Base-by-base conservation (phyloP, 768 basidiomycete genomes). In the Boletus rubropictus region DNA sequence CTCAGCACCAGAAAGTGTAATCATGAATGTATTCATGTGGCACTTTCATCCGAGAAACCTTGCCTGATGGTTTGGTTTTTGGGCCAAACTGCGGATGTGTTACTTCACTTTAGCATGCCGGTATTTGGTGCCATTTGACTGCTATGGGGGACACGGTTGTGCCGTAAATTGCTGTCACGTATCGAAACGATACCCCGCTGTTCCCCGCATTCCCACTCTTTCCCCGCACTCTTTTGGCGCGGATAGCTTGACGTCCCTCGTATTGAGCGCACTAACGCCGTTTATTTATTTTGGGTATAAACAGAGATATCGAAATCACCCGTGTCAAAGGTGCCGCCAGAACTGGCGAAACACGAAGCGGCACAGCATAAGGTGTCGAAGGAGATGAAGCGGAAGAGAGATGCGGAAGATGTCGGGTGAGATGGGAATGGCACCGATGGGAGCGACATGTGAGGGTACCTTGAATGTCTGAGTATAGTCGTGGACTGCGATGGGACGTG, bases 331-430 rank as follows among this genome's bases (percentile, higher is more conserved):
- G 86, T 96, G 46, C 78, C 94, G 7, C 66, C 76, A 6, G 94
- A 98, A 61, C 72, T 98, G 46, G 91, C 89, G 11, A 84, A 86
- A 58, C 95, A 98, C 65, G 91, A 93, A 61, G 72, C 91, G 1
- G 92, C 94, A 5, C 89, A 91, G 67, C 89, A 92, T 63, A 84
- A 84, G 62, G 84, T 96, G 35, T 86, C 92, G 46, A 75, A 84
- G 60, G 93, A 95, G 68, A 96, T 95, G 93, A 96, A 94, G 74
- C 77, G 90, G 57, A 92, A 90, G 72, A 77, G 89, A 34, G 89
- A 92, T 22, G 86, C 75, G 39, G 89, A 92, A 22, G 89, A 91
- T 65, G 68, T 80, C 55, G 82, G 74, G 1, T 82, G 37, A 57
- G 8, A n/a, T 2, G 11, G 9, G 29, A 12, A 10, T 10, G 12